phyloP scores from a whole-genome alignment of 2,329 filamentous ascomycete genomes.

The Claviceps pazoutovae region DNA sequence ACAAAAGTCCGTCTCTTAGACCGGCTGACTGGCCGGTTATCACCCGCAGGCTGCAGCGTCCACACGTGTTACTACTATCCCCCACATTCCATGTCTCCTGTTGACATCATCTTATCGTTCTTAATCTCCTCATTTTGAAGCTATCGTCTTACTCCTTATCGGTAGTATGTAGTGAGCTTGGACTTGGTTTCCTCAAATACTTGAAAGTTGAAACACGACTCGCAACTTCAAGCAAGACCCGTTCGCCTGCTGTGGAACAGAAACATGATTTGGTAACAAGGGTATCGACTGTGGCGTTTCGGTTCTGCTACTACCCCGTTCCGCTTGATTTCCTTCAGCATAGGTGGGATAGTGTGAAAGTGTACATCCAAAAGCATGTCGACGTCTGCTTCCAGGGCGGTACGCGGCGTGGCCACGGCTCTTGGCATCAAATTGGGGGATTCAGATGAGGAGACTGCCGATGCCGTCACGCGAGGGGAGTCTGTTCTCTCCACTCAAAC shows the following conservation, averaged over 20 bases:
- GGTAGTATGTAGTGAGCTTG: too few species aligned
- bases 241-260: neutral
- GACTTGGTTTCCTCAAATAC: too few species aligned
- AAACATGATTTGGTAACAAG: neutral
- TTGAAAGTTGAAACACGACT: neutral
- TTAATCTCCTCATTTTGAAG: neutral
- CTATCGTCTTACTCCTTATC: neutral
- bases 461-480: constrained; percentile 61
- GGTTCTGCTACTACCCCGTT: neutral
- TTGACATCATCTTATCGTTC: neutral
- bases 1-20: too few species aligned
- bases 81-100: neutral
- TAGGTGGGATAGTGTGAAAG: neutral
- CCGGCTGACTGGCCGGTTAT: neutral
- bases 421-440: constrained; percentile 70
- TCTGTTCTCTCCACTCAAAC: constrained; percentile 63
- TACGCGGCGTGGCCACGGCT: constrained; percentile 61
- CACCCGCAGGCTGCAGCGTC: neutral
- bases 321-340: neutral
- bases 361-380: constrained; percentile 18
- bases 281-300: neutral
- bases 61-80: neutral
- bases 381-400: constrained; percentile 39
- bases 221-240: neutral
- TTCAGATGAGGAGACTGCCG: constrained; percentile 27